A percentile compares a stretch with the other conserved stretches of the same genome.
Evolutionary conservation across 2,329 filamentous ascomycete genomes (phyloP).

Genomic region (Phialophora verrucosa): DNA sequence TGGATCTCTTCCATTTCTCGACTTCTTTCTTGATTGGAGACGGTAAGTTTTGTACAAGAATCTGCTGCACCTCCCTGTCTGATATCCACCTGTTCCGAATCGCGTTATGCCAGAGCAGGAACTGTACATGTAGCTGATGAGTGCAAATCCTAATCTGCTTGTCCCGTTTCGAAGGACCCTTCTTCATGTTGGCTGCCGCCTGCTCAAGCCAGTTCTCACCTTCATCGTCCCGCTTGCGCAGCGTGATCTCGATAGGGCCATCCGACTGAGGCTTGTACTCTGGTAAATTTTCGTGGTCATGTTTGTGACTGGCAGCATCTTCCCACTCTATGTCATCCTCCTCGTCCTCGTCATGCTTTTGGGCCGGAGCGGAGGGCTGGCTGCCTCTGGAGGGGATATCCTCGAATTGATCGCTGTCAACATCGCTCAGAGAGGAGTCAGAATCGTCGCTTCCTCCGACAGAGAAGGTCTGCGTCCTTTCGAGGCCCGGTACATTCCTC

Average conservation of each 20-base stretch:
- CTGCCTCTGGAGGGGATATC: slow-evolving; percentile 49
- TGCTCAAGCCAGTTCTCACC: slow-evolving; percentile 62
- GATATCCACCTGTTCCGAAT: slow-evolving; percentile 83
- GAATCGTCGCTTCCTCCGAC: slow-evolving; percentile 40
- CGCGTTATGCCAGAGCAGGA: slow-evolving; percentile 87
- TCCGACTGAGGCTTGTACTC: slow-evolving; percentile 56
- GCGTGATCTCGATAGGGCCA: slow-evolving; percentile 75
- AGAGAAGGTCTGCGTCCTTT: slow-evolving; percentile 30
- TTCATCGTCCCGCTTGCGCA: slow-evolving; percentile 61
- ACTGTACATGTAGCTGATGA: slow-evolving; percentile 87
- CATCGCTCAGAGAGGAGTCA: slow-evolving; percentile 48
- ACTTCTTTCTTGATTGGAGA: slow-evolving; percentile 72
- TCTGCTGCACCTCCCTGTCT: slow-evolving; percentile 75
- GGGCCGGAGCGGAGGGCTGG: slow-evolving; percentile 45
- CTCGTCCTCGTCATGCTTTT: slow-evolving; percentile 69
- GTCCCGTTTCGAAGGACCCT: slow-evolving; percentile 84
- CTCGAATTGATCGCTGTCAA: slow-evolving; percentile 62
- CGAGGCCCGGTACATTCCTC: slow-evolving; percentile 24
- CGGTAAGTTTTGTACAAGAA: slow-evolving; percentile 75
- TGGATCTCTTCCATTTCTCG: slow-evolving; percentile 73
- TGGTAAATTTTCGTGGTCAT: slow-evolving; percentile 43
- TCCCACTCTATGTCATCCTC: slow-evolving; percentile 66
- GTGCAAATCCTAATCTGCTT: slow-evolving; percentile 76
- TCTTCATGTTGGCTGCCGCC: slow-evolving; percentile 71
- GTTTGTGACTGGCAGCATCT: slow-evolving; percentile 52